Evolutionary conservation across 208 protist genomes (phyloP).

Genomic region (Crithidia mellificae): DNA sequence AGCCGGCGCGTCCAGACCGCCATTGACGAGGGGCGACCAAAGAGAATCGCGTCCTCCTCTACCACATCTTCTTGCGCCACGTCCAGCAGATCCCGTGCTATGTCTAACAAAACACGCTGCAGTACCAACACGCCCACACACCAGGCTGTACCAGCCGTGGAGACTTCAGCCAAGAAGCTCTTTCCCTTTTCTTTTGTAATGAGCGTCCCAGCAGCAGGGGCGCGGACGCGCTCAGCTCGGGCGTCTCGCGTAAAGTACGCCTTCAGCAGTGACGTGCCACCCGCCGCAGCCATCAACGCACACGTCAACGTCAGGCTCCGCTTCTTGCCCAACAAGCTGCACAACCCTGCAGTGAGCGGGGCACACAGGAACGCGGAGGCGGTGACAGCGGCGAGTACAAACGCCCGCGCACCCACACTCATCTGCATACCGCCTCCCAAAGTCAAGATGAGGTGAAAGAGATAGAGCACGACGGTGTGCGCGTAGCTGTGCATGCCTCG

Average conservation of each 20-base stretch:
- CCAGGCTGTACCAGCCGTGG: neutral
- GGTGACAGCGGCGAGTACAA: conserved; percentile 13
- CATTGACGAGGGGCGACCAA: conserved; percentile 36
- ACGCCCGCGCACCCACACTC: conserved; percentile 5
- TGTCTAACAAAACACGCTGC: conserved; percentile 24
- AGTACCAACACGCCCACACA: conserved; percentile 21
- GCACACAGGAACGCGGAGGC: conserved; percentile 17
- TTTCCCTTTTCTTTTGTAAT: neutral
- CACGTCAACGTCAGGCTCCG: neutral
- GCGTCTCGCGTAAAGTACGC: conserved; percentile 17
- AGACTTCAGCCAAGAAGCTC: neutral
- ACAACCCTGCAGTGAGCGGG: conserved; percentile 3
- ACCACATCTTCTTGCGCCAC: conserved; percentile 35
- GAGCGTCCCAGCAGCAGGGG: neutral
- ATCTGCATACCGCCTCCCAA: conserved; percentile 19
- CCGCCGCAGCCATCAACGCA: neutral
- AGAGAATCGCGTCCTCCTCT: conserved; percentile 68
- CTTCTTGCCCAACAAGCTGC: conserved; percentile 13
- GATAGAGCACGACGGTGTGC: neutral
- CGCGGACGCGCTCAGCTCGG: neutral
- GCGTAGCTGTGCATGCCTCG: conserved; percentile 37
- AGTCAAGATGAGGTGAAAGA: conserved; percentile 21
- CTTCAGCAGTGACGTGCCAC: conserved; percentile 7
- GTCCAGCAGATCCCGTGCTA: conserved; percentile 7
- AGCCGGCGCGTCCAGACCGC: conserved; percentile 21